phyloP scores from a whole-genome alignment of 352 stramenopile genomes.

The Aphanomyces invadans region DNA sequence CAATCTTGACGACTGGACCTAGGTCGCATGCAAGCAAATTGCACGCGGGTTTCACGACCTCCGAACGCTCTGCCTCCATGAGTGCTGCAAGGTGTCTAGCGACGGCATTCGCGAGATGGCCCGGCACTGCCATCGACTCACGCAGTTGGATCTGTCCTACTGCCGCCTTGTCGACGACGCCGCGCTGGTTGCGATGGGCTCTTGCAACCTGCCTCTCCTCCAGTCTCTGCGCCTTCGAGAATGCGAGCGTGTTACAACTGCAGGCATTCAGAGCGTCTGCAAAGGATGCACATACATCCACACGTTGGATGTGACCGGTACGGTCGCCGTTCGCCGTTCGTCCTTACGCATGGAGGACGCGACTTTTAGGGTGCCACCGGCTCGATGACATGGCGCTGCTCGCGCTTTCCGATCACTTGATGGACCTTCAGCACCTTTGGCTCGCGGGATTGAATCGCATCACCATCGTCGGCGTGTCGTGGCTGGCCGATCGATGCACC shows the following conservation, averaged over 20 bases:
- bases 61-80: slow-evolving; percentile 23
- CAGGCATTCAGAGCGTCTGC: slow-evolving; percentile 36
- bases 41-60: slow-evolving; percentile 20
- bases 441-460: slow-evolving; percentile 56
- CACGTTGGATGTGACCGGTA: slow-evolving; percentile 67
- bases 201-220: slow-evolving; percentile 24
- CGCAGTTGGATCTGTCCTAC: slow-evolving; percentile 28
- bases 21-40: slow-evolving; percentile 23
- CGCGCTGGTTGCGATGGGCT: slow-evolving; percentile 26
- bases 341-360: not conserved
- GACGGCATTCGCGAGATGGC: slow-evolving; percentile 29
- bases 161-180: slow-evolving; percentile 39
- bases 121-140: slow-evolving; percentile 28
- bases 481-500: slow-evolving; percentile 73
- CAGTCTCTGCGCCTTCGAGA: slow-evolving; percentile 36
- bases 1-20: too few relatives aligned
- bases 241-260: slow-evolving; percentile 38
- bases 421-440: slow-evolving; percentile 54
- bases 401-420: slow-evolving; percentile 44
- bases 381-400: slow-evolving; percentile 79
- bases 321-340: slow-evolving; percentile 24
- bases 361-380: slow-evolving; percentile 35
- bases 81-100: slow-evolving; percentile 30
- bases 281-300: slow-evolving; percentile 46
- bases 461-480: slow-evolving; percentile 70